phyloP scores from a whole-genome alignment of 1,139 yeast species.

The Yamadazyma membranifaciens region DNA sequence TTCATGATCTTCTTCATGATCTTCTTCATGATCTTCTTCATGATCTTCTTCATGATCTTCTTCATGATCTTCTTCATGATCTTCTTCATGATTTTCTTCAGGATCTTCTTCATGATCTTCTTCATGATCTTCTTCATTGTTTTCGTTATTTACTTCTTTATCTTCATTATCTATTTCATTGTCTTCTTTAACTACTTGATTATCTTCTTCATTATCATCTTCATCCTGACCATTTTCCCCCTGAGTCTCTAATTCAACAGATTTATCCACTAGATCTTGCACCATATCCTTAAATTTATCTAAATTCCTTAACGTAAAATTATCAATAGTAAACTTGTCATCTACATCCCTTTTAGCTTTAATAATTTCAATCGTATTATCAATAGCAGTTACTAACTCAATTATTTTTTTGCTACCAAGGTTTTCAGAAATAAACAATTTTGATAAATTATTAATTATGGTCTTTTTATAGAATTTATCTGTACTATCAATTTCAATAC shows the following conservation, averaged over 20 bases:
- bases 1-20: background rate
- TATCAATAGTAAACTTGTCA: slow-evolving; percentile 40
- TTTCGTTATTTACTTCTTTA: slow-evolving; percentile 3
- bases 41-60: background rate
- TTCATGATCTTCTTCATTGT: slow-evolving; percentile 32
- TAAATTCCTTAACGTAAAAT: slow-evolving; percentile 43
- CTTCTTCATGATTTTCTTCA: background rate
- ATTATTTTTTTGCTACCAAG: slow-evolving; percentile 29
- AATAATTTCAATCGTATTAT: slow-evolving; percentile 30
- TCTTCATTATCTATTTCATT: slow-evolving; percentile 2
- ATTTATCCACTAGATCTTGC: slow-evolving; percentile 22
- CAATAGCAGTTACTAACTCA: slow-evolving; percentile 34
- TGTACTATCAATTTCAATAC: slow-evolving; percentile 45
- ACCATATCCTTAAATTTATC: slow-evolving; percentile 40
- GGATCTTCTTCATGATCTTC: slow-evolving; percentile 17
- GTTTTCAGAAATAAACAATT: slow-evolving; percentile 37
- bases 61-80: background rate
- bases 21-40: background rate
- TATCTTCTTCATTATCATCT: slow-evolving; percentile 6
- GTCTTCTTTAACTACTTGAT: slow-evolving; percentile 13
- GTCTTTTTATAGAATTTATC: slow-evolving; percentile 56
- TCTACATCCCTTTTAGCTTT: slow-evolving; percentile 22
- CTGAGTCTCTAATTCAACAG: slow-evolving; percentile 6
- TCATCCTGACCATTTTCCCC: slow-evolving; percentile 8
- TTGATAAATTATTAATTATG: slow-evolving; percentile 51